phyloP scores from a whole-genome alignment of 148 eudicot genomes.

The Linanthus parryae region DNA sequence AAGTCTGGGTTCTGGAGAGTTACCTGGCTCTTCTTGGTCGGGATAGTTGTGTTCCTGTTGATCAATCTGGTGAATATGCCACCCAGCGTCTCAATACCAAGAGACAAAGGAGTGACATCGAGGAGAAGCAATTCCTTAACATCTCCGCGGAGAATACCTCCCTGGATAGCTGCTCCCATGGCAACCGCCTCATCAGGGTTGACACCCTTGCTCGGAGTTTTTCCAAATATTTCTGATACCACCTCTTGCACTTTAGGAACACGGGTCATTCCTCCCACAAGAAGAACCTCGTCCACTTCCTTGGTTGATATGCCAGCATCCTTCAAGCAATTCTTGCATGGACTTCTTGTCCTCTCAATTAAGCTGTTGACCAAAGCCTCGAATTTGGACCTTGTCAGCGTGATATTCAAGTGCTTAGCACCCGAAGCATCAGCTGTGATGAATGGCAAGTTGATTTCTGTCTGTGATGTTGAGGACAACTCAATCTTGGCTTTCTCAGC shows the following conservation, averaged over 20 bases:
- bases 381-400: conserved; percentile 84
- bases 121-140: conserved; percentile 91
- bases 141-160: conserved; percentile 95
- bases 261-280: conserved; percentile 96
- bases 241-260: conserved; percentile 87
- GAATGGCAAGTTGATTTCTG: conserved; percentile 87
- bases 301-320: conserved; percentile 73
- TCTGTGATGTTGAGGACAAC: conserved; percentile 87
- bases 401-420: conserved; percentile 87
- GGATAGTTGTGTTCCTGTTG: conserved; percentile 87
- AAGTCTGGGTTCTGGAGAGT: too few species aligned
- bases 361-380: conserved; percentile 70
- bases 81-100: conserved; percentile 94
- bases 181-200: conserved; percentile 98
- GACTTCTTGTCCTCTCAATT: conserved; percentile 78
- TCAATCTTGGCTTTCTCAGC: conserved; percentile 98
- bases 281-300: conserved; percentile 86
- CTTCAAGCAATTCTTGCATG: conserved; percentile 82
- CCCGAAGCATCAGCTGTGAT: conserved; percentile 93
- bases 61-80: conserved; percentile 90
- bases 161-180: conserved; percentile 99
- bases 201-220: conserved; percentile 91
- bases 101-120: conserved; percentile 92
- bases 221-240: conserved; percentile 77
- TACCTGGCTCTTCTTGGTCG: conserved; percentile 98